Percentiles rank a stretch among this genome's conserved stretches.
These are phyloP conservation scores for Aspergillus tubingensis DNA, from an alignment of 2,329 filamentous ascomycete species.

Conservation along the genomic window DNA sequence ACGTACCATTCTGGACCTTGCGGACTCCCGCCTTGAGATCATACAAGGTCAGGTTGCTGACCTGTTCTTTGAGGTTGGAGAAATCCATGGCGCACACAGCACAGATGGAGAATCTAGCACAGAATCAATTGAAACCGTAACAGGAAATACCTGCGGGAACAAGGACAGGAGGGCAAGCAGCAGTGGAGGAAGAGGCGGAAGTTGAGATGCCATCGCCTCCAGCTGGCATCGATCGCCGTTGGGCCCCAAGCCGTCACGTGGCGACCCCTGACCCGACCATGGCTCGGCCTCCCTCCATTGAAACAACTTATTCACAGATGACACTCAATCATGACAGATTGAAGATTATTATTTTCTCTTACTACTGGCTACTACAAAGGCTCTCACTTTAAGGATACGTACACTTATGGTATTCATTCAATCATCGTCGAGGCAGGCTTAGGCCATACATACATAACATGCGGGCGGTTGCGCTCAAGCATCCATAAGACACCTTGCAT, in stretches of 20 bases:
- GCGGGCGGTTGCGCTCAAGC: constrained; percentile 1
- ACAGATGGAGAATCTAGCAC: constrained; percentile 12
- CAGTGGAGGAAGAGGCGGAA: constrained; percentile 18
- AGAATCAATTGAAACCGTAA: constrained; percentile 12
- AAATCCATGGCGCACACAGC: constrained; percentile 69
- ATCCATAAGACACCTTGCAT: not conserved
- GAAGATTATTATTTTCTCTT: no score
- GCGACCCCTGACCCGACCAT: constrained; percentile 29
- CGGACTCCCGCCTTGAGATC: constrained; percentile 92
- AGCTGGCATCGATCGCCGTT: constrained; percentile 28
- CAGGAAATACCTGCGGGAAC: constrained; percentile 9
- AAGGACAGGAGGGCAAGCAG: constrained; percentile 12
- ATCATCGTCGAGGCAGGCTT: constrained; percentile 21
- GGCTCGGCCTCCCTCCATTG: not conserved
- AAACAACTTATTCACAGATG: not conserved
- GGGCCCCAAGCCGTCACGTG: constrained; percentile 33
- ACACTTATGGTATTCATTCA: constrained; percentile 25
- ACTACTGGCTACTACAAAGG: no score
- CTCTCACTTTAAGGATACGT: constrained; percentile 1
- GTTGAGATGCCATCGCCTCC: constrained; percentile 21
- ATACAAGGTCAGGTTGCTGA: constrained; percentile 90
- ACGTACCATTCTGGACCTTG: constrained; percentile 92
- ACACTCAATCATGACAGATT: no score
- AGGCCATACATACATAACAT: not conserved
- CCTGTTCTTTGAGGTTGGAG: constrained; percentile 78